Evolutionary conservation across 306 rosid genomes (phyloP).

Genomic region (Macrotyloma uniflorum): DNA sequence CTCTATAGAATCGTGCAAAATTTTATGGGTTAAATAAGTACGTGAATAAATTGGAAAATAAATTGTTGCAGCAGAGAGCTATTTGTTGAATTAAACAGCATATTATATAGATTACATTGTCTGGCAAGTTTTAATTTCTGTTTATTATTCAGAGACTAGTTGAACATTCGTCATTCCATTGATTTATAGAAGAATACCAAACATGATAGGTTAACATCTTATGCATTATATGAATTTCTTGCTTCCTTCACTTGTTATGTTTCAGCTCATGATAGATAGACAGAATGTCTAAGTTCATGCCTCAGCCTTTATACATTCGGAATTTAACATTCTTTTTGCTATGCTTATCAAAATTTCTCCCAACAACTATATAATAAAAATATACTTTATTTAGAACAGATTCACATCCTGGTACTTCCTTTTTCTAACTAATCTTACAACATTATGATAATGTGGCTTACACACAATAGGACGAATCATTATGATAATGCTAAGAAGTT

Average conservation of each 20-base stretch:
- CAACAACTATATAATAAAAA: too few species aligned
- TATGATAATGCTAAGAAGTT: too few species aligned
- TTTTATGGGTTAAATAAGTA: background rate
- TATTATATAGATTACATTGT: background rate
- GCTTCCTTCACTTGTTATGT: background rate
- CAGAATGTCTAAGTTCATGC: too few species aligned
- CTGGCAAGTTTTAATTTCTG: background rate
- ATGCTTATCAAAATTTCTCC: too few species aligned
- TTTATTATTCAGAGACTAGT: background rate
- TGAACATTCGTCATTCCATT: background rate
- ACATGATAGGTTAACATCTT: background rate
- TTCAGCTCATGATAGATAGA: background rate
- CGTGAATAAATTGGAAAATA: background rate
- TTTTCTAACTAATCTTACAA: too few species aligned
- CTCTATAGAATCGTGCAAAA: background rate
- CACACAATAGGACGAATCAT: too few species aligned
- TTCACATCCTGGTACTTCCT: too few species aligned
- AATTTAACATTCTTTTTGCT: too few species aligned
- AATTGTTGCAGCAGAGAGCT: background rate
- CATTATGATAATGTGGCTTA: too few species aligned
- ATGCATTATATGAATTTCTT: background rate
- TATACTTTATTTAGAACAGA: too few species aligned
- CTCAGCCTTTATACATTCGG: too few species aligned
- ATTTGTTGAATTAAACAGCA: background rate
- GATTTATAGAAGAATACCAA: background rate